Base-by-base conservation (phyloP, 768 basidiomycete genomes). In the Mycena epipterygia region DNA sequence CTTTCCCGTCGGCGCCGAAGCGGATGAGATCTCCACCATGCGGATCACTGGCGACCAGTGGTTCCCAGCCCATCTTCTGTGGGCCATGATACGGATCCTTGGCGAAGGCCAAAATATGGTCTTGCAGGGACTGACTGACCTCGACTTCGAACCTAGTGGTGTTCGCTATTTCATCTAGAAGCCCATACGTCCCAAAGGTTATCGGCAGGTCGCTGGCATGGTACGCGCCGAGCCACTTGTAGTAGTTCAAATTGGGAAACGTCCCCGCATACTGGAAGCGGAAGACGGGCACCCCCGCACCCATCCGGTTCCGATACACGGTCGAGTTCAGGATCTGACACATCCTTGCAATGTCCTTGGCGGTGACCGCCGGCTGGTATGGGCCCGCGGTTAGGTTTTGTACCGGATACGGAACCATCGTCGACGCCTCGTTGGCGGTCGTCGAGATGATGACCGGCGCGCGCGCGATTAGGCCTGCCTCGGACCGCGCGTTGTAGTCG, bases 41-140 rank as follows among this genome's bases (percentile, higher is more conserved):
- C 30, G 58, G 58, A 27, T 27, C 58, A 33, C 58, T 46, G 21
- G 44, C 30, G 58, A 29, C 37, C 58, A 60, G 27, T 29, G 58
- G 58, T 29, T 32, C 42, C 58, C 58, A 60, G 30, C 58, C 58
- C 29, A 60, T 46, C 25, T 23, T 46, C 58, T 60, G 58, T 23
- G 58, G 42, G 42, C 58, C 58, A 48, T 46, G 42, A 27, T 60
- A n/a, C 44, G 58, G 58, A 60, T 60, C 58, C 58, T 60, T 60
- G 58, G 25, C 44, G 30, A 60, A 60, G 30, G 58, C 44, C 25
- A 60, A 29, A 46, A 60, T 46, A 46, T 46, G 58, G 30, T 60
- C 58, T 30, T 60, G 58, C 58, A 60, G n/a, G 29, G 58, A 27
- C 39, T 19, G 42, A 16, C 58, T 60, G 44, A 60, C 58, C 42